Evolutionary conservation across 345 rosid genomes (phyloP).

Genomic region (Populus ilicifolia): DNA sequence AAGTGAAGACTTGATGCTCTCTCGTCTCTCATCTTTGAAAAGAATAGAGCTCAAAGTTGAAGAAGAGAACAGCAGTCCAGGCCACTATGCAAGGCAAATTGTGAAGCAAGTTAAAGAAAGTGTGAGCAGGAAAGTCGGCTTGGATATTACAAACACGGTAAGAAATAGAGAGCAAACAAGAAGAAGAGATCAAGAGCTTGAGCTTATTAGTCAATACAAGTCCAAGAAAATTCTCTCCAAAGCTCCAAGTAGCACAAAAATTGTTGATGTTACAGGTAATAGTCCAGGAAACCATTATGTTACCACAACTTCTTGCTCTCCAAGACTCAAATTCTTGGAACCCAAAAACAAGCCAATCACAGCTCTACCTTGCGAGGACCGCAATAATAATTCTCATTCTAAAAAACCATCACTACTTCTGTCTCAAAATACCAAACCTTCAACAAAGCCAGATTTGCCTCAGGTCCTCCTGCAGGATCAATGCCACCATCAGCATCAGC

Average conservation of each 20-base stretch:
- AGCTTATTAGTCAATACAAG: slow-evolving; percentile 31
- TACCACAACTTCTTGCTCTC: slow-evolving; percentile 41
- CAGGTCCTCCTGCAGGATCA: background rate
- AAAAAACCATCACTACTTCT: slow-evolving; percentile 11
- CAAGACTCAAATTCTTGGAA: slow-evolving; percentile 45
- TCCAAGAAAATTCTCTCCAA: slow-evolving; percentile 45
- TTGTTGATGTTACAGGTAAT: slow-evolving; percentile 22
- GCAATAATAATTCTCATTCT: slow-evolving; percentile 13
- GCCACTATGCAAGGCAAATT: slow-evolving; percentile 65
- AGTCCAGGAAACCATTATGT: slow-evolving; percentile 31
- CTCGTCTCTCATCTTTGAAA: slow-evolving; percentile 39
- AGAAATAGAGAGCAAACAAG: slow-evolving; percentile 37
- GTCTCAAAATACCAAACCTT: slow-evolving; percentile 16
- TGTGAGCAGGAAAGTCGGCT: slow-evolving; percentile 56
- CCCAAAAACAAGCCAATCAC: slow-evolving; percentile 30
- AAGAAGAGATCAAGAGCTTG: slow-evolving; percentile 29
- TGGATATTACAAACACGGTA: slow-evolving; percentile 73
- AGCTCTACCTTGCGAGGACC: slow-evolving; percentile 14
- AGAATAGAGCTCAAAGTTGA: slow-evolving; percentile 47
- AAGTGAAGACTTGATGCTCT: slow-evolving; percentile 33
- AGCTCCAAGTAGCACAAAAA: slow-evolving; percentile 9
- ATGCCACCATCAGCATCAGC: background rate
- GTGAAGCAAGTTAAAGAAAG: slow-evolving; percentile 75
- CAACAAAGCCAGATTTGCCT: background rate
- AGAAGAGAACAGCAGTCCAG: slow-evolving; percentile 59